Percentiles rank a stretch among this genome's conserved stretches.
Conservation (phyloP, 192 early-diverging fungal genomes). For the Funneliformis mosseae region DNA sequence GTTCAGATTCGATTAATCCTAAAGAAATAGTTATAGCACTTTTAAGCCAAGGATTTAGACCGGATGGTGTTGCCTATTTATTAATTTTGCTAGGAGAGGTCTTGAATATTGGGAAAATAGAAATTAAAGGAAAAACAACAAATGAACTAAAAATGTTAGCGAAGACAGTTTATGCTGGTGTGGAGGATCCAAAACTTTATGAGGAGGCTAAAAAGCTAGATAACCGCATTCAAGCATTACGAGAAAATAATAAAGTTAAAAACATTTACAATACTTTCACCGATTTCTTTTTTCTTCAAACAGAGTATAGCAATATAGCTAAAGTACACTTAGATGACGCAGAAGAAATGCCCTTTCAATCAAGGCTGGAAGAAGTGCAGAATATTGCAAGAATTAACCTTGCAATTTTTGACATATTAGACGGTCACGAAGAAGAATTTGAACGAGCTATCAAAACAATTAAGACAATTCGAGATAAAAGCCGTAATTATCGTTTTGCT, state of each 20-base stretch:
- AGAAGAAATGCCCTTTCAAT: not conserved
- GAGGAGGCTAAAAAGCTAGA: not conserved
- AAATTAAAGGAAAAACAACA: not conserved
- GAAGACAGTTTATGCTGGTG: not conserved
- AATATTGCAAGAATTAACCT: conserved; percentile 14
- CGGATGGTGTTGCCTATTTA: conserved; percentile 7
- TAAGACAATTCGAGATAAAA: not conserved
- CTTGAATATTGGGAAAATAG: not conserved
- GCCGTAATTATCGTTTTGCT: not conserved
- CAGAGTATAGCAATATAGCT: not conserved
- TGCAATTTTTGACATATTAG: not conserved
- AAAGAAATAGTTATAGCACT: not conserved
- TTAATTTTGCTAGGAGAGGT: conserved; percentile 12
- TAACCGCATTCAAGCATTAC: not conserved
- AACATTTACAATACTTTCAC: not conserved
- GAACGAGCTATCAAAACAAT: not conserved
- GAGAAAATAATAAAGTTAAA: not conserved
- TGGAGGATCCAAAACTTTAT: not conserved
- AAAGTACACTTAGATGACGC: not conserved
- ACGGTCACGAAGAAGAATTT: not conserved
- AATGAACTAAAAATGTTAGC: not conserved
- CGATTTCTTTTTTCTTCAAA: not conserved
- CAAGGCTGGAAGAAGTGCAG: not conserved
- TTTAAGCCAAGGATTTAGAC: conserved; percentile 1
- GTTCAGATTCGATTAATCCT: not conserved